These are phyloP conservation scores for Bullera alba DNA, from an alignment of 768 basidiomycete species.

Conservation along the genomic window DNA sequence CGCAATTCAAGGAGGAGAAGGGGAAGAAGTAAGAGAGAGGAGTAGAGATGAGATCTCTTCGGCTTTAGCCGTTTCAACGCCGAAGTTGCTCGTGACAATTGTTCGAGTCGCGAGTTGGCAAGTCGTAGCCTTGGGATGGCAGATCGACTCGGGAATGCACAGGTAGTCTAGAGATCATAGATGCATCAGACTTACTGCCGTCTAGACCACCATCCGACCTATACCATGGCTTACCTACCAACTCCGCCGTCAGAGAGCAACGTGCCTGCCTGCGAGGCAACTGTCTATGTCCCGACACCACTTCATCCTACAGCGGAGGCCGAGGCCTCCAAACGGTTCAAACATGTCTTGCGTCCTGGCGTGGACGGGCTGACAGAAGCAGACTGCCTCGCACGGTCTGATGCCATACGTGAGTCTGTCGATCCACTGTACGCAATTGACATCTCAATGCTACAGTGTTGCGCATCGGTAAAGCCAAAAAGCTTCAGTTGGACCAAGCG, in stretches of 20 bases:
- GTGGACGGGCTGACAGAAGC: conserved; percentile 16
- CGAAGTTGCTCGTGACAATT: too few relatives aligned
- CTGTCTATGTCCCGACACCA: conserved; percentile 32
- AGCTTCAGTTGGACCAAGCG: conserved; percentile 11
- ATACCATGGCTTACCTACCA: too few relatives aligned
- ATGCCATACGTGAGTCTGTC: conserved; percentile 32
- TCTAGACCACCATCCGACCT: too few relatives aligned
- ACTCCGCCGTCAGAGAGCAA: conserved; percentile 5
- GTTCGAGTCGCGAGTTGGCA: too few relatives aligned
- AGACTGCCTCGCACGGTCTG: conserved; percentile 19
- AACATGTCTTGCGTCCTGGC: conserved; percentile 11
- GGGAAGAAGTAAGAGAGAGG: background rate
- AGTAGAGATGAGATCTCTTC: too few relatives aligned
- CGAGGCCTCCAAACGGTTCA: conserved; percentile 28
- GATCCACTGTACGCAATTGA: too few relatives aligned
- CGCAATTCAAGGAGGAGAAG: conserved; percentile 44
- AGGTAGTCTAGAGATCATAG: too few relatives aligned
- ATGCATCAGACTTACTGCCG: too few relatives aligned
- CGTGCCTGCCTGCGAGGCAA: conserved; percentile 15
- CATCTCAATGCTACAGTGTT: too few relatives aligned
- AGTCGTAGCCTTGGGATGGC: too few relatives aligned
- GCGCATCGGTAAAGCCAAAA: conserved; percentile 16
- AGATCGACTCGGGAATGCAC: too few relatives aligned
- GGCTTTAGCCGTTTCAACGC: too few relatives aligned
- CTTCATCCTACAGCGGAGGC: conserved; percentile 32